Percentiles rank a stretch among this genome's conserved stretches.
These are phyloP conservation scores for Diplosphaera chodatii DNA, from an alignment of 139 green algal genomes.

Conservation along the genomic window DNA sequence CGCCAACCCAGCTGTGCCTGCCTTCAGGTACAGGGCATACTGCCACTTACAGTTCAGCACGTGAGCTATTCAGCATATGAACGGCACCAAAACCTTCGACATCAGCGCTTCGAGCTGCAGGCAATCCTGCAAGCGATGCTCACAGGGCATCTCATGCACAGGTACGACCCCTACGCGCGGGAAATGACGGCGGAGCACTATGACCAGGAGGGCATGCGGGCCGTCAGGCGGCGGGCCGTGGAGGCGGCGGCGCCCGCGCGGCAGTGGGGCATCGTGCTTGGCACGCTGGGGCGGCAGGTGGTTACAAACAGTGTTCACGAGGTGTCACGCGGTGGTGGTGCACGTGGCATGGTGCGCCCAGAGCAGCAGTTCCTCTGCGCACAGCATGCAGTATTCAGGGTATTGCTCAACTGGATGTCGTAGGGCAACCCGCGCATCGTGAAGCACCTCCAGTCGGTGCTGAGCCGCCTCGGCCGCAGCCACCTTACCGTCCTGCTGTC, in stretches of 20 bases:
- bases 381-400: too few relatives aligned
- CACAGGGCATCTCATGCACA: constrained; percentile 14
- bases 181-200: constrained; percentile 81
- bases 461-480: constrained; percentile 20
- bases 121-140: constrained; percentile 82
- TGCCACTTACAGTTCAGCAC: too few relatives aligned
- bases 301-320: too few relatives aligned
- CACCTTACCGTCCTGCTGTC: constrained; percentile 42
- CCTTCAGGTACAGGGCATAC: constrained; percentile 56
- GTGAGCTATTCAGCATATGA: too few relatives aligned
- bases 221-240: constrained; percentile 35
- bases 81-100: too few relatives aligned
- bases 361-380: too few relatives aligned
- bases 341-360: too few relatives aligned
- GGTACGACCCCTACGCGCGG: constrained; percentile 90
- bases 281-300: constrained; percentile 78
- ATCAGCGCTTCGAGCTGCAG: too few relatives aligned
- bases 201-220: constrained; percentile 92
- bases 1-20: constrained; percentile 88
- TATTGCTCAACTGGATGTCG: too few relatives aligned
- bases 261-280: constrained; percentile 84
- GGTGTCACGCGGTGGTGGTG: too few relatives aligned
- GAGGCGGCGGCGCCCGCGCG: constrained; percentile 48
- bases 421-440: constrained; percentile 87
- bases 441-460: constrained; percentile 39